Evolutionary conservation across 352 stramenopile genomes (phyloP).

Genomic region (Globisporangium nagaii): DNA sequence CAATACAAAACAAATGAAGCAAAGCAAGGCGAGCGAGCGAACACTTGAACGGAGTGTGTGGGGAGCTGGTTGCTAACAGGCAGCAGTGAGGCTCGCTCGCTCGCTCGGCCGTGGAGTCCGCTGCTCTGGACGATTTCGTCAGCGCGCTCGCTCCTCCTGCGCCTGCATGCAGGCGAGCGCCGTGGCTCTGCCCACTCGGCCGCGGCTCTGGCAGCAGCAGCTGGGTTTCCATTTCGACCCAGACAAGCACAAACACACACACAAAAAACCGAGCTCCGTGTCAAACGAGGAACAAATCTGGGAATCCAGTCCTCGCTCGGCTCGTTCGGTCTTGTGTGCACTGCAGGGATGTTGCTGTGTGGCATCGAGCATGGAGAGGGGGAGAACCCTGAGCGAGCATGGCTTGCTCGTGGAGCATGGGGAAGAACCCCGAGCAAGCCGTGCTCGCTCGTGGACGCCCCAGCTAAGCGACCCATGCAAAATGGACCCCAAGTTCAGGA

Average conservation of each 20-base stretch:
- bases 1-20: too few relatives aligned
- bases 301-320: not conserved
- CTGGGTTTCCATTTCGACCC: not conserved
- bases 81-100: too few relatives aligned
- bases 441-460: too few relatives aligned
- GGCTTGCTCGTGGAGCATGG: too few relatives aligned
- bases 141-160: not conserved
- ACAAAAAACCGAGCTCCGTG: too few relatives aligned
- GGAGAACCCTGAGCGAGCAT: too few relatives aligned
- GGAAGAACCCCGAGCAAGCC: too few relatives aligned
- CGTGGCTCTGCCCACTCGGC: not conserved
- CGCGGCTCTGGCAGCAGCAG: not conserved
- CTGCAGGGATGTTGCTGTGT: too few relatives aligned
- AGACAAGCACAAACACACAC: not conserved
- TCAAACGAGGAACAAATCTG: not conserved
- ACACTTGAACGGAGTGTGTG: not conserved
- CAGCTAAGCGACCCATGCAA: too few relatives aligned
- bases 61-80: too few relatives aligned
- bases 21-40: not conserved
- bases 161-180: not conserved
- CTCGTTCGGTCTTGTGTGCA: not conserved
- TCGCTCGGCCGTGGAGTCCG: not conserved
- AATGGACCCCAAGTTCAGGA: too few relatives aligned
- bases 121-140: constrained; percentile 2
- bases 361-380: too few relatives aligned